Evolutionary conservation across 768 basidiomycete species (phyloP), one percentile per base, ranked within the genome.

Genomic region (Trametes villosa): DNA sequence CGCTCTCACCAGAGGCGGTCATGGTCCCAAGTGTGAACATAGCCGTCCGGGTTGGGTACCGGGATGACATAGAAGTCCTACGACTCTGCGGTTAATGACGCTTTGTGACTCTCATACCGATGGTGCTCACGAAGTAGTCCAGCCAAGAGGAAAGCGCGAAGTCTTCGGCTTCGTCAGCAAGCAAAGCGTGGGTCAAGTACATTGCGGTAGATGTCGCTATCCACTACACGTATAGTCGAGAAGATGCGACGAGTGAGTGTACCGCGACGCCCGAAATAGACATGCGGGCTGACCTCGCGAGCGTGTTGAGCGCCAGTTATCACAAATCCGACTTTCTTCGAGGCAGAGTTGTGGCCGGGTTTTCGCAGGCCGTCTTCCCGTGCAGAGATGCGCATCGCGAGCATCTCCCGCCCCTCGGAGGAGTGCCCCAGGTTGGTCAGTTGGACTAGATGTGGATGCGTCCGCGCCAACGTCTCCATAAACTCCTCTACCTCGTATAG

Each of bases 271-370:
- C n/a, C n/a, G n/a, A n/a, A n/a, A n/a, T n/a, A n/a, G n/a, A n/a
- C n/a, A n/a, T n/a, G n/a, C n/a, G n/a, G n/a, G n/a, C n/a, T n/a
- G n/a, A 87, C 88, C 79, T 91, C 91, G 45, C 91, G 77, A 18
- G 87, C 88, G 70, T 93, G 91, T 67, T 89, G 88, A 0, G 88
- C 87, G 17, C 88, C 88, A 3, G 84, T 75, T 36, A 94, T 77
- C 12, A 92, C 83, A 63, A 93, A 83, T 12, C 86, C 87, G 2
- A 60, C 51, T 58, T 53, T 70, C 52, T 57, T 53, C 55, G 29
- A n/a, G 9, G 44, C 30, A 17, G 51, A 58, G 27, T 59, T 50
- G 18, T 55, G 42, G 22, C 62, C 57, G 11, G 26, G 48, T 59
- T 63, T 52, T 59, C 41, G 57, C 27, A 47, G 17, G 9, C 49